Evolutionary conservation across 2,329 filamentous ascomycete species (phyloP).

Genomic region (Aotearoamyces nothofagi): DNA sequence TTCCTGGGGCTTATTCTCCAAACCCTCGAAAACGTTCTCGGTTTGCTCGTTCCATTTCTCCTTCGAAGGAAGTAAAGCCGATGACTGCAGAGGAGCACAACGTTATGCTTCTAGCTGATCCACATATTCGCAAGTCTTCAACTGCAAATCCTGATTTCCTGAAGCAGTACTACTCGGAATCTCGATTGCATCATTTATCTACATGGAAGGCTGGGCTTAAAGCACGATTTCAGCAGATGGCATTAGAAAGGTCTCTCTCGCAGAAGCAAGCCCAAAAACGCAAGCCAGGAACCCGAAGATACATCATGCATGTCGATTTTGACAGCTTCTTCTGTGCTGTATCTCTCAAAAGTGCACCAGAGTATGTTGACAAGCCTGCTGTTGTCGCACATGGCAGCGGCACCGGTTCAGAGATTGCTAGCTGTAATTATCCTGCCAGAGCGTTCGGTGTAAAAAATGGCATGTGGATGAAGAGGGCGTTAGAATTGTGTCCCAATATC

Average conservation of each 20-base stretch:
- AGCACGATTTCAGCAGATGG: conserved; percentile 67
- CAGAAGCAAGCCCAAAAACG: conserved; percentile 31
- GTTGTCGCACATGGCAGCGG: conserved; percentile 82
- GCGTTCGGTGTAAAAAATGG: conserved; percentile 85
- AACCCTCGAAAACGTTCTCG: background rate
- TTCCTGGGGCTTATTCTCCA: background rate
- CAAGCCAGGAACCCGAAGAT: conserved; percentile 51
- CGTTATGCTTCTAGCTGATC: conserved; percentile 67
- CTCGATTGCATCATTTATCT: conserved; percentile 83
- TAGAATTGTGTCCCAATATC: conserved; percentile 69
- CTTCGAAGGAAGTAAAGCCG: conserved; percentile 11
- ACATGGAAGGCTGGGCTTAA: conserved; percentile 96
- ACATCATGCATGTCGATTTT: conserved; percentile 92
- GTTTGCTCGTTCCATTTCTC: conserved; percentile 1
- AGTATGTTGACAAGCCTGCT: conserved; percentile 63
- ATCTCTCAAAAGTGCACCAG: conserved; percentile 63
- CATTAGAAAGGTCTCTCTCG: conserved; percentile 48
- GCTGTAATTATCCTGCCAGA: conserved; percentile 88
- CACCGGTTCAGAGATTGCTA: conserved; percentile 84
- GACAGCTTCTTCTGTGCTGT: conserved; percentile 98
- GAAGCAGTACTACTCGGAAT: conserved; percentile 90
- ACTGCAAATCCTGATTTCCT: conserved; percentile 88
- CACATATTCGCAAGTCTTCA: conserved; percentile 73
- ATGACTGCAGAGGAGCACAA: conserved; percentile 92
- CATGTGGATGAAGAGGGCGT: conserved; percentile 96